Conservation (phyloP, 2,329 filamentous ascomycete species). For the Colletotrichum sp. region DNA sequence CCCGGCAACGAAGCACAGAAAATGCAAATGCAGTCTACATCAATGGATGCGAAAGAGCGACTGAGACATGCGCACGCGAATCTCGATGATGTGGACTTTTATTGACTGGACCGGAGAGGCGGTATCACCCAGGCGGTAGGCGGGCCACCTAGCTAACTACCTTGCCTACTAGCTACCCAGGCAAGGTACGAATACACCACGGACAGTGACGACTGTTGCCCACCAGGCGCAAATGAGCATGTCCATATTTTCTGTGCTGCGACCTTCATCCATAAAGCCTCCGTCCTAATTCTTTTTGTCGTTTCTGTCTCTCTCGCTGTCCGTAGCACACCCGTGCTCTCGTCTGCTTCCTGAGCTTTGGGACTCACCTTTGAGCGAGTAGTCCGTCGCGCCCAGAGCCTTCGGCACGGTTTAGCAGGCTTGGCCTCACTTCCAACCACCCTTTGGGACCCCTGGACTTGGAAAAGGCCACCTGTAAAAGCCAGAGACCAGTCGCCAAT, state of each 20-base stretch:
- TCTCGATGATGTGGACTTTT: slow-evolving; percentile 21
- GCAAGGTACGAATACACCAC: not conserved
- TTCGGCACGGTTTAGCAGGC: slow-evolving; percentile 1
- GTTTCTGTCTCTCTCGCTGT: not conserved
- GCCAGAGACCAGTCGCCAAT: not conserved
- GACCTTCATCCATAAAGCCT: not conserved
- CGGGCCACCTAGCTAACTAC: not conserved
- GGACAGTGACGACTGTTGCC: not conserved
- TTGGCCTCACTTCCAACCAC: not conserved
- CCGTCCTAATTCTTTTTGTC: not conserved
- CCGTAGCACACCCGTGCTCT: not conserved
- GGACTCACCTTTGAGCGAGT: not conserved
- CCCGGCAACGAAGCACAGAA: not conserved
- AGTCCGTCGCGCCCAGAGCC: not conserved
- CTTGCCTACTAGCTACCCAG: not conserved
- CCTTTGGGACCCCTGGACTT: not conserved
- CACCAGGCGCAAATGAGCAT: not conserved
- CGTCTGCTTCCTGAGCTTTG: not conserved
- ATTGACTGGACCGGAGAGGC: not conserved
- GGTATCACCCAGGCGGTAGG: not conserved
- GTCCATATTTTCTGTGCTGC: not conserved
- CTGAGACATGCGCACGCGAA: slow-evolving; percentile 3
- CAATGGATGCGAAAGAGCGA: slow-evolving; percentile 19
- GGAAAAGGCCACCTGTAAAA: slow-evolving; percentile 17
- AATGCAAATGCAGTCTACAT: slow-evolving; percentile 1